Evolutionary conservation across 192 early-diverging fungal genomes (phyloP).

Genomic region (Linnemannia elongata): DNA sequence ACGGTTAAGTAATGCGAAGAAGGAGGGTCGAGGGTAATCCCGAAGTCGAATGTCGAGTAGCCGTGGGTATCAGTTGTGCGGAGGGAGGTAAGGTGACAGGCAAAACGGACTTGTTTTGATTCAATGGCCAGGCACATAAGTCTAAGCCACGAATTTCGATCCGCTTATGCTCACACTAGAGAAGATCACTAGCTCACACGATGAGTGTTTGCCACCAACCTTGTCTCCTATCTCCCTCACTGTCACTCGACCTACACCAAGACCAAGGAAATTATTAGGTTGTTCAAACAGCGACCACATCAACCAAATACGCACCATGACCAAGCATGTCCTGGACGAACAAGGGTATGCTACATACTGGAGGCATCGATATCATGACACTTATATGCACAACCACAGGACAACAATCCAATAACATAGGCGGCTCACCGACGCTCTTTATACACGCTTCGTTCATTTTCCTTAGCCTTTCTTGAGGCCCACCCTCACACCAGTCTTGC

Average conservation of each 20-base stretch:
- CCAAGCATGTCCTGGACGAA: too few relatives aligned
- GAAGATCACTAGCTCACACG: not conserved
- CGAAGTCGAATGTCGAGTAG: not conserved
- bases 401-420: too few relatives aligned
- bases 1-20: not conserved
- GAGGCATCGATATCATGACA: too few relatives aligned
- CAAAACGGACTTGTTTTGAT: constrained; percentile 6
- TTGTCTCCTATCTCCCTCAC: not conserved
- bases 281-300: too few relatives aligned
- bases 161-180: not conserved
- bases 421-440: too few relatives aligned
- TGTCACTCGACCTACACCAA: not conserved
- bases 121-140: not conserved
- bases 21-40: not conserved
- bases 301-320: too few relatives aligned
- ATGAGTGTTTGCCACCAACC: not conserved
- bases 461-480: too few relatives aligned
- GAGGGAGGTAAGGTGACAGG: not conserved
- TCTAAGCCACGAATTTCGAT: constrained; percentile 5
- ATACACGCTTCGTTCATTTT: too few relatives aligned
- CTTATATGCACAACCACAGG: too few relatives aligned
- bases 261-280: too few relatives aligned
- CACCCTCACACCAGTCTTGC: too few relatives aligned
- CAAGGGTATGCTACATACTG: too few relatives aligned
- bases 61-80: not conserved